Percentiles rank a stretch among this genome's conserved stretches.
Conservation (phyloP, 192 early-diverging fungal species). For the Coemansia sp. region DNA sequence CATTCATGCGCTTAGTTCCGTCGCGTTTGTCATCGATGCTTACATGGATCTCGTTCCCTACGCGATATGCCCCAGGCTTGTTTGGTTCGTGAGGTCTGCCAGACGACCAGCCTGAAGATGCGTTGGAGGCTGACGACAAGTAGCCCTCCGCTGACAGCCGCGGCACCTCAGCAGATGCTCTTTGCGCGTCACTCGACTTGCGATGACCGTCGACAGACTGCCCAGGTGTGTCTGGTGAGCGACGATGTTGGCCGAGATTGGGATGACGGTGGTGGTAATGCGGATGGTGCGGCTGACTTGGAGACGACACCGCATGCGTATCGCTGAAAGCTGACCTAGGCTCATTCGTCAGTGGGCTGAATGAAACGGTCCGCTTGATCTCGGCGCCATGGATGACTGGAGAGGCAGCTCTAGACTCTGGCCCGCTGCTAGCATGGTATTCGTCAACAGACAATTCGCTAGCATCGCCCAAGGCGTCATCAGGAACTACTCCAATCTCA, state of each 20-base stretch:
- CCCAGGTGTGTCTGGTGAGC: not conserved
- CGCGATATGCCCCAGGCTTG: conserved; percentile 39
- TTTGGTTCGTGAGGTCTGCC: conserved; percentile 1
- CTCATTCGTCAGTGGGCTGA: conserved; percentile 11
- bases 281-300: not conserved
- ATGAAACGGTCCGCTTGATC: conserved; percentile 13
- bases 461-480: conserved; percentile 7
- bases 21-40: conserved; percentile 30
- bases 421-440: not conserved
- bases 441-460: conserved; percentile 26
- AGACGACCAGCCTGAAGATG: conserved; percentile 20
- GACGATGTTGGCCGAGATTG: not conserved
- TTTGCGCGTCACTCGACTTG: conserved; percentile 1
- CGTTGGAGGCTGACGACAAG: conserved; percentile 32
- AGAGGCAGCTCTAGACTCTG: conserved; percentile 6
- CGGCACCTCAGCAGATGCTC: conserved; percentile 15
- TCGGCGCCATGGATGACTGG: not conserved
- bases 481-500: not conserved
- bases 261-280: not conserved
- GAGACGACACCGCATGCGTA: not conserved
- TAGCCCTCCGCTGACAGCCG: conserved; percentile 26
- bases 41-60: conserved; percentile 25
- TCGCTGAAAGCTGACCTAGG: not conserved
- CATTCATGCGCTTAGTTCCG: conserved; percentile 19
- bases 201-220: not conserved